These are phyloP conservation scores for Nicotiana paniculata DNA, from an alignment of 257 asterid species.

Conservation along the genomic window DNA sequence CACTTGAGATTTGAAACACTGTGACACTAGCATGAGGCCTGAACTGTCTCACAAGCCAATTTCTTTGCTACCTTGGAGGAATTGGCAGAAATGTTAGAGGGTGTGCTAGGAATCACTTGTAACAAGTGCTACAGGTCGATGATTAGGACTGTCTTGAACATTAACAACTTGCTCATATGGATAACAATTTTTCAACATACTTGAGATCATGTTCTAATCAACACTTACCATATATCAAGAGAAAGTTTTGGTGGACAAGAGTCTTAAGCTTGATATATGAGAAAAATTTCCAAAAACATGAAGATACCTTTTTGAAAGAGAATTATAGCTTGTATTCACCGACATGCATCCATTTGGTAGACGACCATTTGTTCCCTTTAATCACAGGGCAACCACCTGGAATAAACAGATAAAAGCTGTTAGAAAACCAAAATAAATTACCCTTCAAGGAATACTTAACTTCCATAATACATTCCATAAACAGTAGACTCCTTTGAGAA, in stretches of 20 bases:
- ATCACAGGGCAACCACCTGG: conserved; percentile 62
- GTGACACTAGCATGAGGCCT: neutral
- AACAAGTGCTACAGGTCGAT: neutral
- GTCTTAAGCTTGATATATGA: neutral
- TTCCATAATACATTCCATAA: neutral
- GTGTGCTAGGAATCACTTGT: neutral
- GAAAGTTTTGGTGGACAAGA: neutral
- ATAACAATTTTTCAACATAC: neutral
- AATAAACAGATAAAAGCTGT: conserved; percentile 11
- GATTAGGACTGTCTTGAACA: neutral
- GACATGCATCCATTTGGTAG: conserved; percentile 63
- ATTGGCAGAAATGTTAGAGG: neutral
- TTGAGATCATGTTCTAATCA: neutral
- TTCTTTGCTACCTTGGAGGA: neutral
- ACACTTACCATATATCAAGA: neutral
- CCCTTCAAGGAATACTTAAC: neutral
- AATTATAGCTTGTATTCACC: conserved; percentile 47
- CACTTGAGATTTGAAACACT: neutral
- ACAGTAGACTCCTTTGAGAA: neutral
- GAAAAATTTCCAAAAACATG: neutral
- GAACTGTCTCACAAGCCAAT: neutral
- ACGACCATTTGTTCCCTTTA: conserved; percentile 52
- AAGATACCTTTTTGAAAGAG: neutral
- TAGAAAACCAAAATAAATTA: neutral
- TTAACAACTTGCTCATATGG: neutral